Conservation (phyloP, 177 flowering plant genomes). For the Vitis hybrid region DNA sequence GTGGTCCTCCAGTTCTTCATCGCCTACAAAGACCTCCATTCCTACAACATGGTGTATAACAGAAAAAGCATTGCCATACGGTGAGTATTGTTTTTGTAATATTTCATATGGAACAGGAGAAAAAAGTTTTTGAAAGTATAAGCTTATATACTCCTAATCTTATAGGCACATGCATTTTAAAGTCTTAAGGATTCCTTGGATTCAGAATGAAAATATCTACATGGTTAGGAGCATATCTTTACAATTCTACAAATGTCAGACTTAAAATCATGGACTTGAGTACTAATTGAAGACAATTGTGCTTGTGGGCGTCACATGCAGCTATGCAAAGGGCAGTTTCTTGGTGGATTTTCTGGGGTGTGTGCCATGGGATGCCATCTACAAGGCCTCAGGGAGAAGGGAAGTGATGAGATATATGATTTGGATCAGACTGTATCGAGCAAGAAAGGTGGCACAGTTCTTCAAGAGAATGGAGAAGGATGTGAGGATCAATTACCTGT, state of each 20-base stretch:
- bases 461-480: conserved; percentile 74
- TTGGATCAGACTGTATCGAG: conserved; percentile 70
- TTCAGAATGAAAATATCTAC: too few species aligned
- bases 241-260: too few species aligned
- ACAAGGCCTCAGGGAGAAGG: conserved; percentile 60
- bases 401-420: conserved; percentile 75
- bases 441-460: conserved; percentile 49
- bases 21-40: conserved; percentile 69
- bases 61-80: conserved; percentile 57
- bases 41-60: conserved; percentile 63
- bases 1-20: conserved; percentile 69
- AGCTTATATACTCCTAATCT: too few species aligned
- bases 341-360: conserved; percentile 68
- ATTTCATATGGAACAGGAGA: too few species aligned
- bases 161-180: too few species aligned
- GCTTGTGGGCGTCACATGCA: conserved; percentile 21
- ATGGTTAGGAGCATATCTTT: too few species aligned
- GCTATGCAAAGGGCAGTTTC: conserved; percentile 69
- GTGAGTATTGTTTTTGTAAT: conserved; percentile 26
- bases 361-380: conserved; percentile 85
- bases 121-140: too few species aligned
- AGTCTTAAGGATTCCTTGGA: too few species aligned
- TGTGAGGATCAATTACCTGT: conserved; percentile 70
- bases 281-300: too few species aligned
- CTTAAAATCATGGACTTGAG: too few species aligned